Evolutionary conservation across 176 grass and related monocot genomes (phyloP), one percentile per base, ranked within the genome.

Genomic region (Triticum dicoccoides): DNA sequence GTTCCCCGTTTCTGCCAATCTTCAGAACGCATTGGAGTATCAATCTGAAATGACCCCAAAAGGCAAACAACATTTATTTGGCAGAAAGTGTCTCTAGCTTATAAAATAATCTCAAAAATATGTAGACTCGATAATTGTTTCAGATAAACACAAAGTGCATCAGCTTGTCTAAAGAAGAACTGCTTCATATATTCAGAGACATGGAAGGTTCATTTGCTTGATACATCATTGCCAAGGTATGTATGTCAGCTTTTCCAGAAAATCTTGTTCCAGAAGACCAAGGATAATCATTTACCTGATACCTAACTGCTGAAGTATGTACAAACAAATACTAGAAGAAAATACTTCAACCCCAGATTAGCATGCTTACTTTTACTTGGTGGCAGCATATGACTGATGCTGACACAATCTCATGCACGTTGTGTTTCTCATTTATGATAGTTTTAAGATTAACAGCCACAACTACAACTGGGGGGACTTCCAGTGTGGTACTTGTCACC

Each of bases 401-500:
- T 88, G 97, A 94, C 39, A 99, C 90, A 78, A 99, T 96, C 73
- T 99, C 97, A 96, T 99, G 92, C 18, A 82, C 86, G 68, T 93
- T 99, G 80, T 89, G 88, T 85, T 94, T 99, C 79, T 90, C 90
- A 38, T 91, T 94, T 70, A 96, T 89, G 52, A 90, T 83, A 56
- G 97, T 99, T 89, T 99, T 99, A 73, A 99, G 89, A 88, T 96
- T 99, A 88, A 99, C 87, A 79, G 97, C 94, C 1, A 88, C 83
- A 64, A 94, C 93, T 85, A 96, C 82, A 33, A 94, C 93, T 73
- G 94, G 82, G 45, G 94, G 97, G 37, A 94, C 89, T 77, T 97
- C 92, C 73, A 85, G 47, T n/a, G 72, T 39, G 25, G 71, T 80
- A 52, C 85, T 97, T 89, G 92, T 85, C 81, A 86, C 70, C 65